Evolutionary conservation across 441 rosid genomes (phyloP).

Genomic region (Daphne laureola): DNA sequence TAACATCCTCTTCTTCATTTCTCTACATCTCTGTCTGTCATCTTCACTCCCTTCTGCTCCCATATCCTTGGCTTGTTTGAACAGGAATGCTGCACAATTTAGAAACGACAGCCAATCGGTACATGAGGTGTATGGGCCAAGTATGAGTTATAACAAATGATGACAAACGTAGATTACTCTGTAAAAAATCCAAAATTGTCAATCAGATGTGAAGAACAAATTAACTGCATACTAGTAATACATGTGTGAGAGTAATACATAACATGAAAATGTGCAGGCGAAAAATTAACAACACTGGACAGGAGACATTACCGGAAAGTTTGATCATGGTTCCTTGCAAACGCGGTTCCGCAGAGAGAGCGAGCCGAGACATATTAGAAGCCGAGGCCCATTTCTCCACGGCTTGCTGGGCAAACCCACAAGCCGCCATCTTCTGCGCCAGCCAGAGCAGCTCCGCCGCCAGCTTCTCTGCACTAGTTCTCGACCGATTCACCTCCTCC

Average conservation of each 20-base stretch:
- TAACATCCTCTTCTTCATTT: conserved; percentile 52
- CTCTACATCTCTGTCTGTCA: conserved; percentile 25
- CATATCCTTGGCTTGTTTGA: conserved; percentile 54
- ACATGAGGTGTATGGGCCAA: neutral
- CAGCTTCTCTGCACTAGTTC: conserved; percentile 48
- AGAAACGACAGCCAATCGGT: neutral
- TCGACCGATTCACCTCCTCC: conserved; percentile 28
- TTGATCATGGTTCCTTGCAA: conserved; percentile 61
- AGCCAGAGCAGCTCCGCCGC: conserved; percentile 91
- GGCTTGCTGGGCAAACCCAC: conserved; percentile 65
- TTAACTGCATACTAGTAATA: no score
- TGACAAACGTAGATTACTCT: no score
- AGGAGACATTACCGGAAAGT: conserved; percentile 37
- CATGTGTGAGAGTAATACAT: no score
- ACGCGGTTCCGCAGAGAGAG: conserved; percentile 64
- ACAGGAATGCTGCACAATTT: conserved; percentile 46
- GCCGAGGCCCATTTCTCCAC: conserved; percentile 73
- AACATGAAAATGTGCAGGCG: neutral
- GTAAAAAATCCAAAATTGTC: neutral
- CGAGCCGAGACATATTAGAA: conserved; percentile 57
- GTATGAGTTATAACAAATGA: no score
- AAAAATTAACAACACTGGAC: neutral
- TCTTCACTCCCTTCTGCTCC: conserved; percentile 20
- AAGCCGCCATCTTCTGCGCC: conserved; percentile 56
- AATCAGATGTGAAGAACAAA: no score